Base-by-base conservation (phyloP, 768 basidiomycete species). In the Boletus subparvulus region DNA sequence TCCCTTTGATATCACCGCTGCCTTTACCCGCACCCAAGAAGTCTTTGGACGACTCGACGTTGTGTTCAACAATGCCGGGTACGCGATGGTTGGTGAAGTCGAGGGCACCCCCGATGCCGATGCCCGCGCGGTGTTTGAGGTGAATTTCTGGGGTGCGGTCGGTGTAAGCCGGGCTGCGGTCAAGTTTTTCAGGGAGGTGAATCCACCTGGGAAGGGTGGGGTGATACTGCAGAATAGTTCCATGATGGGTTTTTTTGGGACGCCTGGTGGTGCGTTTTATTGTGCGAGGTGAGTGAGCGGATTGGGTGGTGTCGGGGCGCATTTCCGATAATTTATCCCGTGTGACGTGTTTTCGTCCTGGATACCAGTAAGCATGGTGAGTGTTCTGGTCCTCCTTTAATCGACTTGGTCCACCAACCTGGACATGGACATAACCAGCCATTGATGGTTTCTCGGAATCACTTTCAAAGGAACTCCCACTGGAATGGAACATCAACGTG, bases 31-130 rank as follows among this genome's bases (percentile, higher is more conserved):
- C 9, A 69, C 73, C 0, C 65, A 67, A 37, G 62, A 66, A 12
- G 56, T 58, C 7, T 79, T 78, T 62, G 74, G 75, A 3, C 58
- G 74, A 14, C 64, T 79, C 28, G 78, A 79, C 54, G 74, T 79
- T 47, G 77, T 80, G 5, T 74, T 74, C 64, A 77, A 73, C 65
- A 81, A 80, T 59, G 78, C 78, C 53, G 67, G 60, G 37, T 67
- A 62, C 28, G 61, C 45, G 0, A 41, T 73, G 9, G 30, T 72
- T 1, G 67, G 65, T 8, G 74, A 77, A 43, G 61, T 72, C 26
- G 78, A 78, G 61, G 67, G 60, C 19, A 69, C 66, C 13, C 58
- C 70, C 3, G 69, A 71, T 6, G 61, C 58, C 0, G 63, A 65
- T 1, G 75, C 74, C 4, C 65, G 74, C 4, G 52, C 58, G 5